phyloP scores from a whole-genome alignment of 768 basidiomycete genomes.

The Serendipita sp. region DNA sequence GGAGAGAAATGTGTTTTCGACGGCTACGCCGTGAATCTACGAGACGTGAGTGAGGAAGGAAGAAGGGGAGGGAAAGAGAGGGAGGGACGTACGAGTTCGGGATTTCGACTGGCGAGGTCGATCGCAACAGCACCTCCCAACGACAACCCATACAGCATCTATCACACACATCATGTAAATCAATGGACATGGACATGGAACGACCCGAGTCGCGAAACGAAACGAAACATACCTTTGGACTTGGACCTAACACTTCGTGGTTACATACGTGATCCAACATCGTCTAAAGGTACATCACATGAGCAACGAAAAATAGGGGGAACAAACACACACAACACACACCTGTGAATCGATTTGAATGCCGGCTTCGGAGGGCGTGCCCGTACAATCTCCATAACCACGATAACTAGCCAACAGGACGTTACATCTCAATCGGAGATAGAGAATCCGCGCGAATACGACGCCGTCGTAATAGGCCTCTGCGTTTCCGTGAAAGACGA shows the following conservation, averaged over 20 bases:
- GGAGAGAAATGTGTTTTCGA: constrained; percentile 32
- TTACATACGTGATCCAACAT: constrained; percentile 4
- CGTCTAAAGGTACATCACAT: background rate
- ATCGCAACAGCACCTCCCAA: constrained; percentile 29
- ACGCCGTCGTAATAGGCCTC: constrained; percentile 23
- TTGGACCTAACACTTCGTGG: constrained; percentile 6
- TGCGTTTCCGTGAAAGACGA: constrained; percentile 29
- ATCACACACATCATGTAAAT: background rate
- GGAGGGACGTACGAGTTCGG: constrained; percentile 13
- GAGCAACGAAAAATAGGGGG: background rate
- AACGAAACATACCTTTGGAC: background rate
- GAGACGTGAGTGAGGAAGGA: background rate
- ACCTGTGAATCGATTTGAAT: constrained; percentile 3
- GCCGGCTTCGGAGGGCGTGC: constrained; percentile 21
- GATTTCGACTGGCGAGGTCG: constrained; percentile 23
- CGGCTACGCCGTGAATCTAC: constrained; percentile 21
- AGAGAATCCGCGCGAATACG: constrained; percentile 24
- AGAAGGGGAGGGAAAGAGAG: background rate
- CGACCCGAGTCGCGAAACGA: background rate
- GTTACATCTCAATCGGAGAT: constrained; percentile 22
- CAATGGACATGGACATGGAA: background rate
- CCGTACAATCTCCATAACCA: constrained; percentile 25
- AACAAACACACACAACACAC: background rate
- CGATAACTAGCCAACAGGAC: constrained; percentile 28
- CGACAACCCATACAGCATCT: constrained; percentile 19